Conservation (phyloP, 192 early-diverging fungal species). For the Coemansia asiatica region DNA sequence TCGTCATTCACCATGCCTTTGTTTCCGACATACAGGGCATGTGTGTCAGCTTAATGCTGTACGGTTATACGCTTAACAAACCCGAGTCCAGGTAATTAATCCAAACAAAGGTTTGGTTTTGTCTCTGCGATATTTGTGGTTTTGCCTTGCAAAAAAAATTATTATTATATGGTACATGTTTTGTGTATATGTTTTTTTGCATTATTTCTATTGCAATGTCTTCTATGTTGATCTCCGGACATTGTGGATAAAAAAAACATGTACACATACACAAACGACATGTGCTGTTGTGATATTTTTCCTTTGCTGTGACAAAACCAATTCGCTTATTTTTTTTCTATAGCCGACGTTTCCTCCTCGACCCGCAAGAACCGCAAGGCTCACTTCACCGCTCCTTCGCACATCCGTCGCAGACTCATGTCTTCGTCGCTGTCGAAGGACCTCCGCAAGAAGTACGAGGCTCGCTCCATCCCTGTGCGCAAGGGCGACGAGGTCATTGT, state of each 20-base stretch:
- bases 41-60: slow-evolving; percentile 44
- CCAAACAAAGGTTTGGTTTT: background rate
- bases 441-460: slow-evolving; percentile 93
- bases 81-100: slow-evolving; percentile 13
- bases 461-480: slow-evolving; percentile 95
- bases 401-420: slow-evolving; percentile 95
- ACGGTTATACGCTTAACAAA: slow-evolving; percentile 21
- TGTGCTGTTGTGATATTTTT: background rate
- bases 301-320: background rate
- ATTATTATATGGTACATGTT: slow-evolving; percentile 5
- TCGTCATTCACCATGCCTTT: slow-evolving; percentile 52
- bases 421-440: slow-evolving; percentile 96
- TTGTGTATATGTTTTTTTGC: slow-evolving; percentile 9
- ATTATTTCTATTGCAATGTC: background rate
- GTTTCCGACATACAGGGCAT: slow-evolving; percentile 30
- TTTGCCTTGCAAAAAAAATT: background rate
- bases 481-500: slow-evolving; percentile 97
- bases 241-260: background rate
- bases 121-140: background rate
- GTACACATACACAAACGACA: background rate
- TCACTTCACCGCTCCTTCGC: slow-evolving; percentile 97
- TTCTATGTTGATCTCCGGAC: too few species aligned
- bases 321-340: slow-evolving; percentile 1
- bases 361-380: slow-evolving; percentile 94
- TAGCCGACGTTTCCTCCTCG: slow-evolving; percentile 83